Percentiles rank a stretch among this genome's conserved stretches.
phyloP scores from a whole-genome alignment of 2,329 filamentous ascomycete genomes.

The Xylaria sp. region DNA sequence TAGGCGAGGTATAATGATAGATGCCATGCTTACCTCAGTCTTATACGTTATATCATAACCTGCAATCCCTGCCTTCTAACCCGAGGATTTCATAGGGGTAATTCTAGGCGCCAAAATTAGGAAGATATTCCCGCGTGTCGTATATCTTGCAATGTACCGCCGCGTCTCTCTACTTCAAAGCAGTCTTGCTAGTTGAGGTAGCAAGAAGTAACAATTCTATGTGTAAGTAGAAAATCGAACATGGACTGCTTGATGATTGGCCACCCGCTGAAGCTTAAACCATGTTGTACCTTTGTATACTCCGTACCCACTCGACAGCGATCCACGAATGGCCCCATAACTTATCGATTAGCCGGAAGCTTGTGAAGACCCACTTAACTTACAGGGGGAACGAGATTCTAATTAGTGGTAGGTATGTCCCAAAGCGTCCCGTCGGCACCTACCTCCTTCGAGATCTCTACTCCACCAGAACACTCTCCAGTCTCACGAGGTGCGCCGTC shows the following conservation, averaged over 20 bases:
- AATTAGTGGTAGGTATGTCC: background rate
- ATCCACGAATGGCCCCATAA: no score
- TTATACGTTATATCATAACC: background rate
- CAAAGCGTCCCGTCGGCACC: no score
- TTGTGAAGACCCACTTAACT: background rate
- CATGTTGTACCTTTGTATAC: background rate
- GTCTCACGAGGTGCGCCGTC: background rate
- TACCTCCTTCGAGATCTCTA: no score
- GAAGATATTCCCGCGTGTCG: background rate
- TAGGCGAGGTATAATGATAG: background rate
- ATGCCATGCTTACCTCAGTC: conserved; percentile 16
- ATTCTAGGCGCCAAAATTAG: background rate
- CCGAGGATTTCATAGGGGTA: background rate
- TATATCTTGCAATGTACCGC: background rate
- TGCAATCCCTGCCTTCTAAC: background rate
- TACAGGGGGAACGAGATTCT: background rate
- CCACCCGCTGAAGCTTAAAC: background rate
- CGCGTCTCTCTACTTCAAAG: background rate
- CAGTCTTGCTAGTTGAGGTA: no score
- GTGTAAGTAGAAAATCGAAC: background rate
- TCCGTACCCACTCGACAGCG: background rate
- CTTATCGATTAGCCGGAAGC: background rate
- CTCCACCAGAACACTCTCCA: background rate
- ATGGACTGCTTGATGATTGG: background rate
- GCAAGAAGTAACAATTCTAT: no score